A percentile compares a stretch with the other conserved stretches of the same genome.
Evolutionary conservation across 768 basidiomycete species (phyloP).

Genomic region (Suillus tomentosus): DNA sequence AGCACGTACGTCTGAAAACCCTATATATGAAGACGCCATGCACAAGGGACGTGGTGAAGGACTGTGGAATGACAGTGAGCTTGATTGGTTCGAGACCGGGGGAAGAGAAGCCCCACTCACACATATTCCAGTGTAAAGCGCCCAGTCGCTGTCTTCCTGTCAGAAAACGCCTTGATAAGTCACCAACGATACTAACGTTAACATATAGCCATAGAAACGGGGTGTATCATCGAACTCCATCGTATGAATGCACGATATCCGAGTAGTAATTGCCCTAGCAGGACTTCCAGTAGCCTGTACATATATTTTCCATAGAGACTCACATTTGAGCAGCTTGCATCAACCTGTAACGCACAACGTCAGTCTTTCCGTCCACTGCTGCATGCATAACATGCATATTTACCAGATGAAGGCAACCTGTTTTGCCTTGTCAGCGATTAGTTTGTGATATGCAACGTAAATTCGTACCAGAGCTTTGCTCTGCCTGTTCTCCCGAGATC

Average conservation of each 20-base stretch:
- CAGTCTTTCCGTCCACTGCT: too few species aligned
- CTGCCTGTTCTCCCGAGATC: not conserved
- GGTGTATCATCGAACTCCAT: not conserved
- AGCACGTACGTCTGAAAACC: not conserved
- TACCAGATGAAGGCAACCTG: too few species aligned
- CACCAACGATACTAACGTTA: not conserved
- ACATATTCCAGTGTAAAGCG: not conserved
- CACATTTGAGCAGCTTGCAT: too few species aligned
- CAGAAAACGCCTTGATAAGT: not conserved
- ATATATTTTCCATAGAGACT: too few species aligned
- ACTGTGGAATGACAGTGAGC: not conserved
- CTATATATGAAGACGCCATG: not conserved
- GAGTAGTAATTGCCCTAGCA: not conserved
- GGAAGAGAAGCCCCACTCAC: not conserved
- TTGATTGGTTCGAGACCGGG: not conserved
- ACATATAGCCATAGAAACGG: not conserved
- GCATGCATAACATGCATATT: too few species aligned
- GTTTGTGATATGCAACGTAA: too few species aligned
- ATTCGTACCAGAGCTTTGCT: not conserved
- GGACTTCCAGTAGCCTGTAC: too few species aligned
- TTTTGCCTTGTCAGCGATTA: too few species aligned
- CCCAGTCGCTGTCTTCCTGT: not conserved
- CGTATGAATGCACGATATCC: not conserved
- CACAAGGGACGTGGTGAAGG: conserved; percentile 1
- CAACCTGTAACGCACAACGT: too few species aligned